These are phyloP conservation scores for Epichloe elymi DNA, from an alignment of 2,329 filamentous ascomycete species.

Conservation along the genomic window DNA sequence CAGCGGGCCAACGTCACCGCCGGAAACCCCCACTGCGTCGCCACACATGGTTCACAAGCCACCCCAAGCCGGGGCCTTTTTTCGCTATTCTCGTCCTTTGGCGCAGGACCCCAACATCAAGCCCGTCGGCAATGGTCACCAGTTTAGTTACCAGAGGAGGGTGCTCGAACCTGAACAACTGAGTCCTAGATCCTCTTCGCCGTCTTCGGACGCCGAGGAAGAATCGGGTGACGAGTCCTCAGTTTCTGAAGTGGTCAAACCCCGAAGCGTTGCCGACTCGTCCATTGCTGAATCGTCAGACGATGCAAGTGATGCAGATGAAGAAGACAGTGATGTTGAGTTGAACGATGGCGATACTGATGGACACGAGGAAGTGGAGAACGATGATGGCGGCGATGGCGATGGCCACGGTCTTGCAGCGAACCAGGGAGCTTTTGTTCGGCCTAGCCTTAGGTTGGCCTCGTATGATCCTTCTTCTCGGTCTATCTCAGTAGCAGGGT, in stretches of 20 bases:
- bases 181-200: constrained; percentile 23
- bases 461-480: neutral
- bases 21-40: constrained; percentile 31
- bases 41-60: constrained; percentile 22
- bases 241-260: neutral
- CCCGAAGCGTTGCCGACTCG: neutral
- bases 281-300: neutral
- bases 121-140: constrained; percentile 28
- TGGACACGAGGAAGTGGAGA: neutral
- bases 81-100: constrained; percentile 17
- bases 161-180: constrained; percentile 20
- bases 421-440: neutral
- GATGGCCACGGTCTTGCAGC: neutral
- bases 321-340: neutral
- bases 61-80: constrained; percentile 20
- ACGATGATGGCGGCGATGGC: neutral
- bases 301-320: neutral
- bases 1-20: constrained; percentile 31
- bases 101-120: constrained; percentile 27
- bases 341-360: neutral
- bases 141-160: constrained; percentile 27
- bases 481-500: neutral
- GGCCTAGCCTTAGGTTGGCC: neutral
- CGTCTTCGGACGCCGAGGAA: constrained; percentile 14
- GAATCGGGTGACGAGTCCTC: constrained; percentile 10